Evolutionary conservation across 345 rosid species (phyloP).

Genomic region (Salix viminalis): DNA sequence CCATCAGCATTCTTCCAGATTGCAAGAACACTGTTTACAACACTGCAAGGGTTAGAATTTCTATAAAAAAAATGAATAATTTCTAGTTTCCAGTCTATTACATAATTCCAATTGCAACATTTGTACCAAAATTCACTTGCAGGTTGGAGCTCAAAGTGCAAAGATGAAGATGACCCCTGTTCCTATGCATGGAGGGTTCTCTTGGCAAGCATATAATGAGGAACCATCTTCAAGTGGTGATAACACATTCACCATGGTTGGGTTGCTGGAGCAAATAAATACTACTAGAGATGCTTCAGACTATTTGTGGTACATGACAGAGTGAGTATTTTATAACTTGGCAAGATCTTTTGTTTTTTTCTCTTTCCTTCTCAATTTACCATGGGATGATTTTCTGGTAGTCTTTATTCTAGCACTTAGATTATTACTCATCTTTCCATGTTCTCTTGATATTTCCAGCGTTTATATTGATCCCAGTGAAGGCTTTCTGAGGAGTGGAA

Average conservation of each 20-base stretch:
- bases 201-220: slow-evolving; percentile 93
- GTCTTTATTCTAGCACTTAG: not conserved
- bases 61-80: not conserved
- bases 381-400: not conserved
- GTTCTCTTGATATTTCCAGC: slow-evolving; percentile 17
- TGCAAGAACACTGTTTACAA: slow-evolving; percentile 97
- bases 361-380: not conserved
- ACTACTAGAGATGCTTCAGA: slow-evolving; percentile 84
- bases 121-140: slow-evolving; percentile 6
- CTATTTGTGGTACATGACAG: slow-evolving; percentile 96
- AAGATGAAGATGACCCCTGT: slow-evolving; percentile 81
- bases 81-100: not conserved
- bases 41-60: slow-evolving; percentile 80
- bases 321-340: slow-evolving; percentile 52
- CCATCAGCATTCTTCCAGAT: slow-evolving; percentile 96
- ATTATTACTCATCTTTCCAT: not conserved
- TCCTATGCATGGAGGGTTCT: slow-evolving; percentile 75
- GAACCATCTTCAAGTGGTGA: slow-evolving; percentile 61
- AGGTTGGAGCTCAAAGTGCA: slow-evolving; percentile 89
- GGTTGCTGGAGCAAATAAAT: slow-evolving; percentile 95
- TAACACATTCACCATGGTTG: slow-evolving; percentile 63
- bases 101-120: not conserved
- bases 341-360: not conserved
- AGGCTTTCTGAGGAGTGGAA: slow-evolving; percentile 33
- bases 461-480: slow-evolving; percentile 28